Percentiles rank a stretch among this genome's conserved stretches.
These are phyloP conservation scores for Schoenoplectus triqueter DNA, from an alignment of 202 grass and related monocot genomes.

Conservation along the genomic window DNA sequence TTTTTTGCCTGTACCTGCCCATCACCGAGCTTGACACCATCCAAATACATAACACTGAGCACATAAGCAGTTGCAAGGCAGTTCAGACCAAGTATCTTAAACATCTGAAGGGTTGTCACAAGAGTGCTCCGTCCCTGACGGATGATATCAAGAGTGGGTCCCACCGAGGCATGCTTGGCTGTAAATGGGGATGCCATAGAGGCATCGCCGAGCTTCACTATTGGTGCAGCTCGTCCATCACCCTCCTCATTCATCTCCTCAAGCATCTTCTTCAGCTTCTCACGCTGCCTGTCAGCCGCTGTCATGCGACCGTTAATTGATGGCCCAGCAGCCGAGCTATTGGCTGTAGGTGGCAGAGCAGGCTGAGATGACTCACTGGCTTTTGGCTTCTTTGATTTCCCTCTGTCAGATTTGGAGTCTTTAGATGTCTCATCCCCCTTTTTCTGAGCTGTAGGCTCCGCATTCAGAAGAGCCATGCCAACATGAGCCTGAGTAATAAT, in stretches of 20 bases:
- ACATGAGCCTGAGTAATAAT: slow-evolving; percentile 77
- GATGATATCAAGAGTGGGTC: slow-evolving; percentile 93
- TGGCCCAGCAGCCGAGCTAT: slow-evolving; percentile 44
- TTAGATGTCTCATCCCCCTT: slow-evolving; percentile 53
- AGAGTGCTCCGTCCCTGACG: slow-evolving; percentile 92
- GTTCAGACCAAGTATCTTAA: slow-evolving; percentile 99
- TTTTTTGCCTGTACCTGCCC: slow-evolving; percentile 43
- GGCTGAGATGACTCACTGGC: slow-evolving; percentile 53
- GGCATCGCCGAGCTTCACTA: slow-evolving; percentile 96
- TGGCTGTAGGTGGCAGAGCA: slow-evolving; percentile 44
- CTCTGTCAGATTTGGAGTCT: slow-evolving; percentile 71
- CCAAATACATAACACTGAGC: slow-evolving; percentile 97
- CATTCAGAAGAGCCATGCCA: slow-evolving; percentile 95
- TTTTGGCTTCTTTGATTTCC: slow-evolving; percentile 69
- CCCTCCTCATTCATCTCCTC: slow-evolving; percentile 89
- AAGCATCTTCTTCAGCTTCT: slow-evolving; percentile 89
- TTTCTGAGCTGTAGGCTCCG: slow-evolving; percentile 63
- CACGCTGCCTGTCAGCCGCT: slow-evolving; percentile 77
- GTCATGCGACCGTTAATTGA: slow-evolving; percentile 56
- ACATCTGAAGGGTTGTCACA: slow-evolving; percentile 99
- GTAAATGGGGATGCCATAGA: slow-evolving; percentile 99
- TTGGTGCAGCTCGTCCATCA: slow-evolving; percentile 67
- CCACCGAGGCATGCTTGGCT: slow-evolving; percentile 93
- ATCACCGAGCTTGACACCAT: slow-evolving; percentile 97
- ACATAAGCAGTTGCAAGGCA: slow-evolving; percentile 97